phyloP scores from a whole-genome alignment of 371 early-diverging fungal genomes.

The Rhizopus stolonifer region DNA sequence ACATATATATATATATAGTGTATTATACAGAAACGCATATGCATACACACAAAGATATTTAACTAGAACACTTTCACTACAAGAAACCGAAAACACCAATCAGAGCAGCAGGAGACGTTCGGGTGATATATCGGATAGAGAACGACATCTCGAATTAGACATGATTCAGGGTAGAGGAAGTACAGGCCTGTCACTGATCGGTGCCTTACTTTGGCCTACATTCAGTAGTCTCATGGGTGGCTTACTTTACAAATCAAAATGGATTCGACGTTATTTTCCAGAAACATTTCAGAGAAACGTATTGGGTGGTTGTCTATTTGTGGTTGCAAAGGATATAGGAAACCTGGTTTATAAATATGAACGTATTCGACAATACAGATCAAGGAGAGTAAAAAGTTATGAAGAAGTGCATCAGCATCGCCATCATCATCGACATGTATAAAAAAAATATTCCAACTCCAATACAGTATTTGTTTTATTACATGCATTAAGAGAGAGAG shows the following conservation, averaged over 20 bases:
- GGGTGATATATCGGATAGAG: constrained; percentile 18
- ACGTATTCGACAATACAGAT: constrained; percentile 36
- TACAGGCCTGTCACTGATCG: constrained; percentile 50
- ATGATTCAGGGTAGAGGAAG: constrained; percentile 33
- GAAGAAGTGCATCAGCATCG: constrained; percentile 13
- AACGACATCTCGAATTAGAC: constrained; percentile 23
- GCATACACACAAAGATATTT: constrained; percentile 7
- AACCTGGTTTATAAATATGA: constrained; percentile 42
- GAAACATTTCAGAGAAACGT: constrained; percentile 60
- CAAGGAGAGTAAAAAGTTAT: constrained; percentile 35
- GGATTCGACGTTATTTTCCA: constrained; percentile 49
- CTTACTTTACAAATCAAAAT: constrained; percentile 33
- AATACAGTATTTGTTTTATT: constrained; percentile 19
- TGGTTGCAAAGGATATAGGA: constrained; percentile 53
- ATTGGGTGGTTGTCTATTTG: constrained; percentile 62
- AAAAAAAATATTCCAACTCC: constrained; percentile 1
- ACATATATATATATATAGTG: constrained; percentile 5
- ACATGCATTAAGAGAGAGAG: too few species aligned
- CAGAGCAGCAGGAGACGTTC: background rate
- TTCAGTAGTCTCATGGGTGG: constrained; percentile 45
- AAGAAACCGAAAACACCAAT: constrained; percentile 8
- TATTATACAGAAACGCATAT: constrained; percentile 23
- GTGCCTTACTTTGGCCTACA: constrained; percentile 54
- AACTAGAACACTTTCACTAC: constrained; percentile 14
- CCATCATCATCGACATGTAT: background rate